phyloP scores from a whole-genome alignment of 352 stramenopile genomes.

The Pythium phragmiticola region DNA sequence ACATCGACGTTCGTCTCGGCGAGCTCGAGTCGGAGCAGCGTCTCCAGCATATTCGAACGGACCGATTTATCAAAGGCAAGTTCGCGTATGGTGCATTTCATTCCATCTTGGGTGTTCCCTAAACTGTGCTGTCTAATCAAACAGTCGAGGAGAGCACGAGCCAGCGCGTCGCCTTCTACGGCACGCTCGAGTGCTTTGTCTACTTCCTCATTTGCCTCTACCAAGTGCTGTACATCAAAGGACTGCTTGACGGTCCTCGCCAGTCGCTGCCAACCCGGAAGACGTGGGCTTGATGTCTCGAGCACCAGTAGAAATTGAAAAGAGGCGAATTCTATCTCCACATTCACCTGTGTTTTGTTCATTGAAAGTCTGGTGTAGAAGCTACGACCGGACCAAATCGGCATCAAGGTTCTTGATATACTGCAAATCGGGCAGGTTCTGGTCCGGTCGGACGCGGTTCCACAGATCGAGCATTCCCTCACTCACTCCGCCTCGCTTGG shows the following conservation, averaged over 20 bases:
- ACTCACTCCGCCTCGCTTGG: constrained; percentile 36
- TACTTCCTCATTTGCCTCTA: constrained; percentile 70
- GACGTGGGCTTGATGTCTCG: constrained; percentile 1
- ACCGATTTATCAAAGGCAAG: constrained; percentile 72
- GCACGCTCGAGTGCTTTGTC: constrained; percentile 63
- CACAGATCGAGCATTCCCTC: constrained; percentile 53
- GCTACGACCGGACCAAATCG: constrained; percentile 24
- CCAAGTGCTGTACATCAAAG: constrained; percentile 82
- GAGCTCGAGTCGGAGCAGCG: constrained; percentile 79
- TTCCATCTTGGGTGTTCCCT: not conserved
- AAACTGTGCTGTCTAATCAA: not conserved
- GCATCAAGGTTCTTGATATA: constrained; percentile 59
- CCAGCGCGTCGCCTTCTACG: constrained; percentile 75
- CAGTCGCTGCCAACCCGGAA: constrained; percentile 18
- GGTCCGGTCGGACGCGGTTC: constrained; percentile 44
- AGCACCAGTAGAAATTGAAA: not conserved
- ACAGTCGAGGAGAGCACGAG: constrained; percentile 77
- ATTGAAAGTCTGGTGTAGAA: constrained; percentile 42
- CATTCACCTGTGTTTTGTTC: constrained; percentile 8
- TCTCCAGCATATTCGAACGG: constrained; percentile 70
- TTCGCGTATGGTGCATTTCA: not conserved
- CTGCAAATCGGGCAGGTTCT: constrained; percentile 64
- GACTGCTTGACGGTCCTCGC: constrained; percentile 54
- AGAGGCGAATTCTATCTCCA: not conserved
- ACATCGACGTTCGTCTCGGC: constrained; percentile 74